phyloP scores from a whole-genome alignment of 495 filamentous ascomycete species.

The Neurospora africana region DNA sequence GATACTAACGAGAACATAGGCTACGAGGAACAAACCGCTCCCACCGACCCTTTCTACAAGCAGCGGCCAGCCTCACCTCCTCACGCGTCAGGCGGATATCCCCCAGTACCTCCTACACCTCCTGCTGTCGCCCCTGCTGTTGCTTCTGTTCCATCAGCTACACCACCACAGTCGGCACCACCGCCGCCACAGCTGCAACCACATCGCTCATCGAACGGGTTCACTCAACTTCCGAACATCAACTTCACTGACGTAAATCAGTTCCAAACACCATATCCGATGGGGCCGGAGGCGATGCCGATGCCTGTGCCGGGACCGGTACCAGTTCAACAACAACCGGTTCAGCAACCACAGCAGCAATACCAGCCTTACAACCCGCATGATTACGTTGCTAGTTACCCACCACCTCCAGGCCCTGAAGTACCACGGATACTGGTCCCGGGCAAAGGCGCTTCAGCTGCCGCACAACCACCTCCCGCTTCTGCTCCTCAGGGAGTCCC shows the following conservation, averaged over 20 bases:
- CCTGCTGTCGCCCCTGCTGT: constrained; percentile 6
- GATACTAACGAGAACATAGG: constrained; percentile 17
- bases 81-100: constrained; percentile 42
- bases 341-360: not conserved
- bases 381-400: constrained; percentile 22
- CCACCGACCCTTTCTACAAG: constrained; percentile 26
- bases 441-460: not conserved
- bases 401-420: constrained; percentile 21
- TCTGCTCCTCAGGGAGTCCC: not conserved
- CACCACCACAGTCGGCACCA: not conserved
- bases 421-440: constrained; percentile 5
- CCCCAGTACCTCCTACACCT: constrained; percentile 26
- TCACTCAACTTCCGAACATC: constrained; percentile 31
- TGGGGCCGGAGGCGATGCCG: not conserved
- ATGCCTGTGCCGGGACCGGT: not conserved
- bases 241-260: constrained; percentile 26
- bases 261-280: not conserved
- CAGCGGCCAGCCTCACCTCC: constrained; percentile 37
- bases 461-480: not conserved
- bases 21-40: constrained; percentile 29
- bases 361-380: constrained; percentile 20
- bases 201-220: constrained; percentile 11
- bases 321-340: not conserved
- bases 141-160: not conserved
- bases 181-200: not conserved